phyloP scores from a whole-genome alignment of 805 yeast genomes.

The Saturnispora gosingensis region DNA sequence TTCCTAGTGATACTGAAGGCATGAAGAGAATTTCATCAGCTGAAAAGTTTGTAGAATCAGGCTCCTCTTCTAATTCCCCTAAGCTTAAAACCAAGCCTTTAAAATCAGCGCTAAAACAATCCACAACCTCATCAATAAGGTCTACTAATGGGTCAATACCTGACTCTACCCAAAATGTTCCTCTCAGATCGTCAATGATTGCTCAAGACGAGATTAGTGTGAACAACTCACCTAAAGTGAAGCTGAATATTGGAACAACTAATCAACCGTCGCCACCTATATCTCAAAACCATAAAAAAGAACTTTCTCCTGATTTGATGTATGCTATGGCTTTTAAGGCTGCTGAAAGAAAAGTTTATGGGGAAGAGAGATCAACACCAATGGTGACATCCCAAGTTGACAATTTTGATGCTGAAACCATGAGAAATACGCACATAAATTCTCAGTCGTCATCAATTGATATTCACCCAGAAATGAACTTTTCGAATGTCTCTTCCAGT shows the following conservation, averaged over 20 bases:
- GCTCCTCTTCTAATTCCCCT: neutral
- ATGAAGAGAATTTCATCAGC: neutral
- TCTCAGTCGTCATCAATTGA: constrained; percentile 4
- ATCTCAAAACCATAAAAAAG: neutral
- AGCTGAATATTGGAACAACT: neutral
- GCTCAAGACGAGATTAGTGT: neutral
- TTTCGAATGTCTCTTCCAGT: neutral
- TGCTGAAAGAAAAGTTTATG: constrained; percentile 50
- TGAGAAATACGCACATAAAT: constrained; percentile 21
- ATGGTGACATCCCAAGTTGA: neutral
- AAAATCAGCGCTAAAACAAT: constrained; percentile 2
- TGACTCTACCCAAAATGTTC: neutral
- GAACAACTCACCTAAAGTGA: neutral
- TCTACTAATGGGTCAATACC: neutral
- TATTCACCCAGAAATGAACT: neutral
- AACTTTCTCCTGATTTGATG: constrained; percentile 39
- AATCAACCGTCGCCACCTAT: neutral
- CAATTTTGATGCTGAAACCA: constrained; percentile 20
- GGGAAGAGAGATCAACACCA: constrained; percentile 20
- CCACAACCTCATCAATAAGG: neutral
- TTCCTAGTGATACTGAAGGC: neutral
- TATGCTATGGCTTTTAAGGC: constrained; percentile 46
- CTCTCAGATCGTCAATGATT: neutral
- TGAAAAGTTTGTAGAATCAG: neutral
- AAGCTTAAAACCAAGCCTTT: neutral